Evolutionary conservation across 805 yeast genomes (phyloP), one percentile per base, ranked within the genome.

Genomic region (Wickerhamiella occidentalis): DNA sequence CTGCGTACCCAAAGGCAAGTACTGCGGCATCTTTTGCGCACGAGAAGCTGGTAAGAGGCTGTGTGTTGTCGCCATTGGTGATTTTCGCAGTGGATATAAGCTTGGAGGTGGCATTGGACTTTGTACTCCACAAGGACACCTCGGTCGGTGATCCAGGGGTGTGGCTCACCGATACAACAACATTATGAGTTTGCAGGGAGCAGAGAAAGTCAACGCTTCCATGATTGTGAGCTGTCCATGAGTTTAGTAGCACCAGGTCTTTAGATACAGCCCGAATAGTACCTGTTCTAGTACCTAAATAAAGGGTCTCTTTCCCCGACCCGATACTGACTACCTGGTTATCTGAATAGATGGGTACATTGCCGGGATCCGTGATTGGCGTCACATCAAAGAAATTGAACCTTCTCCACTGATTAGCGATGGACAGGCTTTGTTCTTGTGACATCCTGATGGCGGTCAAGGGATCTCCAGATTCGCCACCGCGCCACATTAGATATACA

Each of bases 331-430:
- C 71, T 35, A 87, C 62, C 11, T 78, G 69, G 0, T 88, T 79
- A 59, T 87, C 95, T 52, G 96, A 85, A 63, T 82, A 88, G 22
- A 88, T 68, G 0, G 84, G 82, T 4, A 72, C 68, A 3, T 70
- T 71, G 50, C 75, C 72, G 52, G 97, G 97, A 61, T 92, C 98
- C 53, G 79, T 68, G 17, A 92, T 82, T 5, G 96, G 96, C 0
- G 79, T 73, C 33, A 77, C 73, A 48, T 86, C 95, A 63, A 83
- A 87, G 64, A 90, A 83, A 53, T 85, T 85, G 65, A 90, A 84
- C 60, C 84, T 95, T 52, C 90, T 71, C 88, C 88, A 83, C 65
- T 64, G 50, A 28, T 38, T 44, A 12, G 44, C 48, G 19, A 23
- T 40, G 30, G 44, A 11, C 13, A n/a, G 21, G n/a, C 13, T 29